Evolutionary conservation across 805 yeast genomes (phyloP).

Genomic region (Monosporozyma servazzii): DNA sequence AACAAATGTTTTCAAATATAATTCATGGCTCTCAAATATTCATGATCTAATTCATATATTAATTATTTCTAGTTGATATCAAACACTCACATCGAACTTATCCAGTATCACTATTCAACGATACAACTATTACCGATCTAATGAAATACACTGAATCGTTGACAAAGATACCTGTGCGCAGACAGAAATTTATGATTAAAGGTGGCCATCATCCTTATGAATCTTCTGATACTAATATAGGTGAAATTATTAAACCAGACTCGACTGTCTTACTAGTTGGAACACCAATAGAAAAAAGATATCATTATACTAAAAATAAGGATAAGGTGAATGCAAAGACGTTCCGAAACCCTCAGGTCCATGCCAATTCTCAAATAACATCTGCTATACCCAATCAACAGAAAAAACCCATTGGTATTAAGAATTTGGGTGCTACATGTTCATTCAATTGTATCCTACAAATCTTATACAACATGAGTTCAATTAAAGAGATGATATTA

Average conservation of each 20-base stretch:
- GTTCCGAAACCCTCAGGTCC: not conserved
- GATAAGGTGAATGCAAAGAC: not conserved
- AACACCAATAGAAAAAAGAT: constrained; percentile 43
- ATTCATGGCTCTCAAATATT: not conserved
- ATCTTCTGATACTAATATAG: constrained; percentile 30
- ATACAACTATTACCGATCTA: constrained; percentile 39
- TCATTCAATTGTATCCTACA: constrained; percentile 84
- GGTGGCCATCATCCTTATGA: constrained; percentile 72
- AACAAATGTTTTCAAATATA: not conserved
- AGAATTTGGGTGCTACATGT: constrained; percentile 92
- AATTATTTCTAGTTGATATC: constrained; percentile 27
- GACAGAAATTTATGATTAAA: constrained; percentile 82
- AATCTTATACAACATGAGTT: constrained; percentile 69
- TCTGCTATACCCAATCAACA: not conserved
- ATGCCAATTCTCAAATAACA: not conserved
- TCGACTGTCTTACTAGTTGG: constrained; percentile 82
- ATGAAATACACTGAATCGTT: constrained; percentile 58
- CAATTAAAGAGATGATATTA: constrained; percentile 55
- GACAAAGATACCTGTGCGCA: constrained; percentile 72
- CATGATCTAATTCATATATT: no score
- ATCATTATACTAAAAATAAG: not conserved
- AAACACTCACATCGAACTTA: constrained; percentile 62
- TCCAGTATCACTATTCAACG: constrained; percentile 32
- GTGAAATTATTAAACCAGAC: constrained; percentile 48
- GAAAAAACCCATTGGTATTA: constrained; percentile 67